These are phyloP conservation scores for Venturia aucupariae DNA, from an alignment of 2,329 filamentous ascomycete species.

Conservation along the genomic window DNA sequence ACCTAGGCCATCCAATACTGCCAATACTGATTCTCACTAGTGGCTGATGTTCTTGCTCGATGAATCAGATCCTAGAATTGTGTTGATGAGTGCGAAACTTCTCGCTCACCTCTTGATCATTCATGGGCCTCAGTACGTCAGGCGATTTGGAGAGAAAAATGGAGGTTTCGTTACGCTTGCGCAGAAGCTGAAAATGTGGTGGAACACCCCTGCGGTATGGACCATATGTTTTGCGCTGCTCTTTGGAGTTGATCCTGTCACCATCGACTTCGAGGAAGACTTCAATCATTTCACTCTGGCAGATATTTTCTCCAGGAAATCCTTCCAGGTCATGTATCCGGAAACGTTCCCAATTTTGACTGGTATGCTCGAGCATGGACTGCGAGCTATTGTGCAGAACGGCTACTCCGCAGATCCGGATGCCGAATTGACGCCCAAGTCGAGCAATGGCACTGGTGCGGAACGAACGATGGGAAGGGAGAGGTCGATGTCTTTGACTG, in stretches of 20 bases:
- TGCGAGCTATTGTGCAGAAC: constrained; percentile 56
- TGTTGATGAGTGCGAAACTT: constrained; percentile 73
- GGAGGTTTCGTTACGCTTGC: constrained; percentile 84
- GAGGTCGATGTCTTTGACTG: constrained; percentile 58
- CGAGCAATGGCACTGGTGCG: not conserved
- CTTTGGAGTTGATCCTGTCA: constrained; percentile 72
- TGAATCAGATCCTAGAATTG: constrained; percentile 74
- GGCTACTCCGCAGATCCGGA: not conserved
- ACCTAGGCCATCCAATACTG: not conserved
- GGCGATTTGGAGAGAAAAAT: constrained; percentile 77
- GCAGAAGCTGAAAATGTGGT: constrained; percentile 73
- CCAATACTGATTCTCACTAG: constrained; percentile 31
- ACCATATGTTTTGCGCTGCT: constrained; percentile 79
- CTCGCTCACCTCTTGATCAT: constrained; percentile 73
- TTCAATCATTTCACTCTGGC: constrained; percentile 68
- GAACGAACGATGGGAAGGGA: constrained; percentile 35
- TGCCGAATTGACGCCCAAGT: not conserved
- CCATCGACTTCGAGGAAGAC: constrained; percentile 60
- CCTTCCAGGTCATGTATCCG: constrained; percentile 59
- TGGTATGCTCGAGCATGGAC: constrained; percentile 76
- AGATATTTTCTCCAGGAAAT: constrained; percentile 54
- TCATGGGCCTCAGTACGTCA: constrained; percentile 71
- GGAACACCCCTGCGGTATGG: constrained; percentile 80
- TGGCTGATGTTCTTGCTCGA: constrained; percentile 89
- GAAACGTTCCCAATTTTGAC: constrained; percentile 73